Percentiles rank a stretch among this genome's conserved stretches.
phyloP scores from a whole-genome alignment of 2,329 filamentous ascomycete species.

The Cyanodermella asteris region DNA sequence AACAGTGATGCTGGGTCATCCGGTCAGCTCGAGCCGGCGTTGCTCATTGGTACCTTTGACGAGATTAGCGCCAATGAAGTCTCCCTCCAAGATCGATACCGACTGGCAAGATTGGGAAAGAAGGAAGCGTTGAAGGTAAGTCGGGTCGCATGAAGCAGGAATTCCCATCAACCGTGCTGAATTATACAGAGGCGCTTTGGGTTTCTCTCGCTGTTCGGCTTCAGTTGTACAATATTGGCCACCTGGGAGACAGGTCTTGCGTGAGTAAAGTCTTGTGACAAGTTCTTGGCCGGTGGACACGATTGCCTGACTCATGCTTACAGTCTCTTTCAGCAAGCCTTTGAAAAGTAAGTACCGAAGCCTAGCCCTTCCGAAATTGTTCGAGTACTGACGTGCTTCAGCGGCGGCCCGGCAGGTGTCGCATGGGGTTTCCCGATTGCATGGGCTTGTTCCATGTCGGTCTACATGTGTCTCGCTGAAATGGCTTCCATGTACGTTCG shows the following conservation, averaged over 20 bases:
- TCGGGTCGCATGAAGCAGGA: not conserved
- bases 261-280: conserved; percentile 1
- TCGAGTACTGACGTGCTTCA: conserved; percentile 6
- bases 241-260: conserved; percentile 3
- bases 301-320: not conserved
- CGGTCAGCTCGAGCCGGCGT: too few species aligned
- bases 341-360: conserved; percentile 3
- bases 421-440: conserved; percentile 30
- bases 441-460: conserved; percentile 26
- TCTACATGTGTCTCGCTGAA: conserved; percentile 24
- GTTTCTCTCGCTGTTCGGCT: conserved; percentile 4
- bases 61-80: too few species aligned
- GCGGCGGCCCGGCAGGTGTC: conserved; percentile 25
- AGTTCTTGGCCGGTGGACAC: too few species aligned
- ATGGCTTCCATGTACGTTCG: conserved; percentile 20
- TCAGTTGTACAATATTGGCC: conserved; percentile 3
- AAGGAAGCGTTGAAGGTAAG: conserved; percentile 8
- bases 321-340: conserved; percentile 4
- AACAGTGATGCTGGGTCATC: too few species aligned
- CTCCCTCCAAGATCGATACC: too few species aligned
- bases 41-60: too few species aligned
- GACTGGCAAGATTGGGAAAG: conserved; percentile 1
- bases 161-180: not conserved
- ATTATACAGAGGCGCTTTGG: conserved; percentile 3
- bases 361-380: not conserved